phyloP scores from a whole-genome alignment of 1,284 basidiomycete genomes.

The Ceratobasidium theobromae region DNA sequence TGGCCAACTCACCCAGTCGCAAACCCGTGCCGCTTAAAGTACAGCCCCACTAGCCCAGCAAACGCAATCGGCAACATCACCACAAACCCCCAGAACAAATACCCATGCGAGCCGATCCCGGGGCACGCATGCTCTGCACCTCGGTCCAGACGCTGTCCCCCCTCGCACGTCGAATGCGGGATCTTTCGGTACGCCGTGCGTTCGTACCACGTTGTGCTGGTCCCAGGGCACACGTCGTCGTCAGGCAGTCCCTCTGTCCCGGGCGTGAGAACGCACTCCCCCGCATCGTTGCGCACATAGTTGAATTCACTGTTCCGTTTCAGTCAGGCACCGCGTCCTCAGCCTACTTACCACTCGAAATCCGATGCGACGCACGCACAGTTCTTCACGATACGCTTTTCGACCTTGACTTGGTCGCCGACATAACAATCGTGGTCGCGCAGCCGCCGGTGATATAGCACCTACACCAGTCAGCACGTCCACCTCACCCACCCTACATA shows the following conservation, averaged over 20 bases:
- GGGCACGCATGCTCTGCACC: conserved; percentile 76
- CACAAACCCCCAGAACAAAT: conserved; percentile 81
- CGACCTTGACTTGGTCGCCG: conserved; percentile 62
- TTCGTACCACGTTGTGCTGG: conserved; percentile 83
- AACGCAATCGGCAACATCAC: conserved; percentile 72
- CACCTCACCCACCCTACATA: conserved; percentile 47
- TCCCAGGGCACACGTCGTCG: conserved; percentile 62
- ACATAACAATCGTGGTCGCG: conserved; percentile 82
- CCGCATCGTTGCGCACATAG: conserved; percentile 64
- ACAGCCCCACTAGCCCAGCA: conserved; percentile 72
- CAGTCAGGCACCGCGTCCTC: not conserved
- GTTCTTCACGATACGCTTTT: conserved; percentile 59
- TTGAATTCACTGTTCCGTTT: conserved; percentile 77
- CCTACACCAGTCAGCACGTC: conserved; percentile 60
- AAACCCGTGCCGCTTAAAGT: conserved; percentile 67
- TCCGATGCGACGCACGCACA: conserved; percentile 74
- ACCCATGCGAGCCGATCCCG: conserved; percentile 67
- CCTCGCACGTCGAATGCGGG: conserved; percentile 80
- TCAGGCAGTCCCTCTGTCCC: conserved; percentile 63
- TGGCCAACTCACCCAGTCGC: conserved; percentile 24
- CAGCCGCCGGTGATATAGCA: conserved; percentile 81
- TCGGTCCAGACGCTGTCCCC: conserved; percentile 69
- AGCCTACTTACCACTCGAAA: conserved; percentile 80
- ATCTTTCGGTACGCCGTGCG: conserved; percentile 88
- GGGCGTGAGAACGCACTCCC: conserved; percentile 72